Base-by-base conservation (phyloP, 306 rosid species). In the Begonia peltatifolia region DNA sequence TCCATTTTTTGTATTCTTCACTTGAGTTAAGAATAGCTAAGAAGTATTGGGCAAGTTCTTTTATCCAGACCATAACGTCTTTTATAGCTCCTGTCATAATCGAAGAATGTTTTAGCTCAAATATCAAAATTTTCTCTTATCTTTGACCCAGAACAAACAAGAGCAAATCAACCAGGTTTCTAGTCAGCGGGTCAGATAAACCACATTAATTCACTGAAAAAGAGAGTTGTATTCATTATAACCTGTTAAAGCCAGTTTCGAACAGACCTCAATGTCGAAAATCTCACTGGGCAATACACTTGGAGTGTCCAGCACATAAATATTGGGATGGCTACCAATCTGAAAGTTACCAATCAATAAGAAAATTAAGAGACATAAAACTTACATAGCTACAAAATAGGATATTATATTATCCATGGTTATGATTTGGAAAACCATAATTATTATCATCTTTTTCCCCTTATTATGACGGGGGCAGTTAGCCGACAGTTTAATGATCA, bases 301-400 rank as follows among this genome's bases (percentile, higher is more conserved):
- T 16, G 96, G 97, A 55, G 97, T 74, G 73, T 88, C 97, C 78
- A 87, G 60, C 38, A 84, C 83, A 53, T 79, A 88, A 11, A 84
- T 61, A 75, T 77, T 88, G 81, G 95, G 97, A 76, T 84, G 95
- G 67, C 97, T 88, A 64, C 74, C 97, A 55, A 88, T 79, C 97
- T 88, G 88, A 56, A 55, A 66, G 55, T 1, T 30, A 30, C 38
- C 38, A 2, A 5, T 30, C 12, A 36, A 46, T 14, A 10, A 12
- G 58, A 44, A 6, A 44, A 38, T 12, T 18, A 49, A 10, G 41
- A 23, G 52, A 63, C 10, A 46, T 3, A 50, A 47, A 46, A 49
- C 17, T 44, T 6, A 11, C 48, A 44, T 44, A 14, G 48, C 48
- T 44, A 44, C 14, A 1, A 30, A 7, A 2, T 30, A 30, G 38